Evolutionary conservation across 192 early-diverging fungal species (phyloP).

Genomic region (Entomortierella lignicola): DNA sequence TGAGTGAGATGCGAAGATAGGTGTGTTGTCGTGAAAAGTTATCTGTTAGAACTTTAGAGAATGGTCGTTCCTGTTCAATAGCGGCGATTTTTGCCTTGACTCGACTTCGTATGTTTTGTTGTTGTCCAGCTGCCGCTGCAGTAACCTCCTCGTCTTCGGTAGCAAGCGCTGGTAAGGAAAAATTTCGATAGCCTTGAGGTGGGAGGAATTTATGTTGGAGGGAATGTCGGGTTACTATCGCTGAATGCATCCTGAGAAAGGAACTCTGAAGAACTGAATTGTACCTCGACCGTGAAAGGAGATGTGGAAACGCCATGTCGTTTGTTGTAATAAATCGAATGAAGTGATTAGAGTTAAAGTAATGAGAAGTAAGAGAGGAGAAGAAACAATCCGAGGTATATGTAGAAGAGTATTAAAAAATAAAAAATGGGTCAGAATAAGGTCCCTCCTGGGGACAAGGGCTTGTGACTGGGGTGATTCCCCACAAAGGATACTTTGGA

Average conservation of each 20-base stretch:
- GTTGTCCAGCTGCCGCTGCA: not conserved
- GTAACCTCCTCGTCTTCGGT: slow-evolving; percentile 18
- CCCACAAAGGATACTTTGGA: too few species aligned
- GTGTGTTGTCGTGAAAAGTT: slow-evolving; percentile 89
- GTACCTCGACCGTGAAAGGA: slow-evolving; percentile 16
- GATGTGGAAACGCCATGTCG: slow-evolving; percentile 9
- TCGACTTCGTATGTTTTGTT: slow-evolving; percentile 8
- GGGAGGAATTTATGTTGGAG: not conserved
- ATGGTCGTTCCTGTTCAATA: slow-evolving; percentile 56
- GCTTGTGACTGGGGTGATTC: too few species aligned
- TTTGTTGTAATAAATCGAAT: not conserved
- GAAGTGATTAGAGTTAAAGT: not conserved
- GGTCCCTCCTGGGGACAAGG: too few species aligned
- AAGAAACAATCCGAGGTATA: not conserved
- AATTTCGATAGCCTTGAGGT: not conserved
- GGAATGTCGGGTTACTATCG: not conserved
- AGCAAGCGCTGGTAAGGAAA: slow-evolving; percentile 33
- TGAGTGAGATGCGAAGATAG: slow-evolving; percentile 94
- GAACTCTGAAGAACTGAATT: slow-evolving; percentile 2
- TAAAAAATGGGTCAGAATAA: not conserved
- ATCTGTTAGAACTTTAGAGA: slow-evolving; percentile 70
- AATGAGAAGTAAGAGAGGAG: not conserved
- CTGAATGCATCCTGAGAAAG: not conserved
- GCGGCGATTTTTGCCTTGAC: slow-evolving; percentile 52
- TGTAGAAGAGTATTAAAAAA: not conserved